A percentile compares a stretch with the other conserved stretches of the same genome.
Conservation (phyloP, 371 early-diverging fungal species). For the Circinella umbellata region DNA sequence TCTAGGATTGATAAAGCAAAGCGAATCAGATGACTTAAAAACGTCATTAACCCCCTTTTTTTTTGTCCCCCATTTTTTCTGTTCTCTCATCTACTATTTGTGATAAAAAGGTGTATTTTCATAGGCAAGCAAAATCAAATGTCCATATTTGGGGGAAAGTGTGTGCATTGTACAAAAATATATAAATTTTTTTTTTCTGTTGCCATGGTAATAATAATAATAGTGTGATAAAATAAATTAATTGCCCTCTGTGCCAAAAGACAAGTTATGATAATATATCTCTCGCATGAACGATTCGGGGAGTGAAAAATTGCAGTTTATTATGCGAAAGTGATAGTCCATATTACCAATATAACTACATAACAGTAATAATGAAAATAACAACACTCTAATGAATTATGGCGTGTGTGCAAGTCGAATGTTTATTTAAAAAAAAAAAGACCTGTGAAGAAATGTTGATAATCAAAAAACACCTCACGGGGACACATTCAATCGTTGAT, state of each 20-base stretch:
- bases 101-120: slow-evolving; percentile 2
- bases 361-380: too few relatives aligned
- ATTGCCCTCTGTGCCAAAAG: too few relatives aligned
- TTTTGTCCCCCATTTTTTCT: not conserved
- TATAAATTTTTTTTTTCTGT: too few relatives aligned
- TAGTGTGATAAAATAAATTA: too few relatives aligned
- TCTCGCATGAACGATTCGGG: too few relatives aligned
- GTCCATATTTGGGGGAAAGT: not conserved
- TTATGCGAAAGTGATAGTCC: too few relatives aligned
- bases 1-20: slow-evolving; percentile 3
- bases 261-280: too few relatives aligned
- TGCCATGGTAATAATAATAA: too few relatives aligned
- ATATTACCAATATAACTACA: too few relatives aligned
- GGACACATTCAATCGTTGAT: not conserved
- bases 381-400: too few relatives aligned
- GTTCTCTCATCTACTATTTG: not conserved
- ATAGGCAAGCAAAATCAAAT: slow-evolving; percentile 6
- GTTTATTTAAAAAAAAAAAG: not conserved
- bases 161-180: too few relatives aligned
- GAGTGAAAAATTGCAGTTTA: too few relatives aligned
- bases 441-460: slow-evolving; percentile 7
- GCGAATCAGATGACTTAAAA: slow-evolving; percentile 4
- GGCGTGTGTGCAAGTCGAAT: slow-evolving; percentile 1
- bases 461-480: slow-evolving; percentile 10
- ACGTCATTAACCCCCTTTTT: slow-evolving; percentile 3